Evolutionary conservation across 1,284 basidiomycete genomes (phyloP), one percentile per base, ranked within the genome.

Genomic region (Cystobasidium pallidum): DNA sequence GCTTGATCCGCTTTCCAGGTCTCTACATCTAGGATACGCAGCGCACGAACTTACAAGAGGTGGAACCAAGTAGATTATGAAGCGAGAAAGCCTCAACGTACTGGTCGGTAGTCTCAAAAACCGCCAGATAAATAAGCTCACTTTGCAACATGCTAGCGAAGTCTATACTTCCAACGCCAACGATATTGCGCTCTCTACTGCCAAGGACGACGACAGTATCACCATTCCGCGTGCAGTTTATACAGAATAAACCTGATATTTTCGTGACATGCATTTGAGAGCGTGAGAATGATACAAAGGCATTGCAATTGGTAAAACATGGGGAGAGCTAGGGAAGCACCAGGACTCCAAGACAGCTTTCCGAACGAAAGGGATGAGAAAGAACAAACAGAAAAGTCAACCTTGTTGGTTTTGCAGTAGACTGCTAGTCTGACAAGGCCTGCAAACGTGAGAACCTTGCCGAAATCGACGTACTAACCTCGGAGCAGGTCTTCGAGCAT

Each of bases 181-280:
- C 32, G 32, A 30, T 49, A 34, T 30, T 24, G 3, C 49, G 24
- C 32, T 15, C 19, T 3, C 2, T 36, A 66, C 32, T 24, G 7
- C 26, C 32, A 1, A 45, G 21, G 0, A 66, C 19, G 47, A 66
- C 45, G 6, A 32, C 49, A 28, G 45, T 30, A 49, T 45, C 64
- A n/a, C 49, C 32, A 24, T 51, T 21, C n/a, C 24, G 17, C 10
- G 54, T 30, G 21, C 64, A 66, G 11, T n/a, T 41, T 24, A 10
- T 41, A 24, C 64, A 66, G n/a, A 47, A 17, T 32, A 19, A 28
- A 8, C 47, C 64, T 52, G 64, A 54, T 66, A 39, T 66, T 66
- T 30, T 45, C 47, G 32, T 32, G 24, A 39, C 64, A 66, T 19
- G 64, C 49, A 54, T 36, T 54, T 3, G 47, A 17, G 45, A 54